phyloP scores from a whole-genome alignment of 2,329 filamentous ascomycete genomes.

The Reticulascus tulasneorum region DNA sequence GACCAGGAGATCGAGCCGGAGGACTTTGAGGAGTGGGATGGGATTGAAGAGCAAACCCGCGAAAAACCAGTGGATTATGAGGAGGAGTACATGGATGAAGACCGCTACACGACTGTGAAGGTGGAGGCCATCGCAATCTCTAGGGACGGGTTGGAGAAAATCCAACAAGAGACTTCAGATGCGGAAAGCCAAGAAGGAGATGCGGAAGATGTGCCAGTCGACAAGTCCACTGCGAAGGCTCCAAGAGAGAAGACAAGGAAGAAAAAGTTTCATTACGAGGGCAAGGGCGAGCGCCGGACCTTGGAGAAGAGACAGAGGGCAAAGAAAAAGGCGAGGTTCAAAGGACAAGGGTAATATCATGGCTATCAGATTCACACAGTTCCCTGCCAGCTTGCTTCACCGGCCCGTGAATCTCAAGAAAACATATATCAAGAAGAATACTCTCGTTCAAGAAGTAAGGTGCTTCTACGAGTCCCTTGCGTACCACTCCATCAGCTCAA shows the following conservation, averaged over 20 bases:
- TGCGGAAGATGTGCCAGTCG: conserved; percentile 21
- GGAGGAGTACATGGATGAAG: conserved; percentile 94
- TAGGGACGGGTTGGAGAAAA: conserved; percentile 64
- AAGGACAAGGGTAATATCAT: conserved; percentile 1
- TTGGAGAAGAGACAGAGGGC: conserved; percentile 67
- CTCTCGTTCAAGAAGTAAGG: too few species aligned
- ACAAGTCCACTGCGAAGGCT: conserved; percentile 35
- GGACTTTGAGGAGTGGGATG: conserved; percentile 59
- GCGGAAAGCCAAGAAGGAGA: conserved; percentile 20
- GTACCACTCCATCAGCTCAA: too few species aligned
- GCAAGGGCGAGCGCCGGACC: conserved; percentile 76
- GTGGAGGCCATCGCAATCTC: conserved; percentile 84
- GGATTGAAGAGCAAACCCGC: conserved; percentile 52
- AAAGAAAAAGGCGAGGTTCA: conserved; percentile 45
- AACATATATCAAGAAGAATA: too few species aligned
- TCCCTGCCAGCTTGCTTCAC: too few species aligned
- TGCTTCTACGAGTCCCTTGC: too few species aligned
- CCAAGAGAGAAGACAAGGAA: conserved; percentile 67
- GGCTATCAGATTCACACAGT: too few species aligned
- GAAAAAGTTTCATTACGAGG: conserved; percentile 90
- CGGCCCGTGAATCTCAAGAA: too few species aligned
- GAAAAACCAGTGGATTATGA: conserved; percentile 66
- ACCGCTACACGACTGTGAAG: conserved; percentile 91
- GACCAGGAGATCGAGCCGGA: conserved; percentile 31
- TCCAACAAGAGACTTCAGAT: conserved; percentile 27